Conservation (phyloP, 768 basidiomycete genomes). For the Scleroderma citrinum region DNA sequence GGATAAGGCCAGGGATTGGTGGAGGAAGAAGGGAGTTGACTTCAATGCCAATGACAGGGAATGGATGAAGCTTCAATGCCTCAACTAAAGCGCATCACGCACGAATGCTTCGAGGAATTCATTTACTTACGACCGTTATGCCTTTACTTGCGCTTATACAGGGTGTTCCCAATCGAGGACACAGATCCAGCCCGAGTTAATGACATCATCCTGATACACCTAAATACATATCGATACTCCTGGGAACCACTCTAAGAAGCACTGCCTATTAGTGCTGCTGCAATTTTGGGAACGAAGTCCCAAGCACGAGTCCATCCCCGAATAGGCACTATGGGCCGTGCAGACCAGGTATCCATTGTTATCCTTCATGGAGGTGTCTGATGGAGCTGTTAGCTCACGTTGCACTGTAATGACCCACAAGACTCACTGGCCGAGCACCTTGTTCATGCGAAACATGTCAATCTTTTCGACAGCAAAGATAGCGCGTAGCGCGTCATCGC, state of each 20-base stretch:
- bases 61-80: constrained; percentile 78
- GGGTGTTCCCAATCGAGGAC: neutral
- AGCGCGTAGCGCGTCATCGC: constrained; percentile 64
- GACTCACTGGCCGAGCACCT: constrained; percentile 70
- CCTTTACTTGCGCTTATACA: too few relatives aligned
- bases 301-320: too few relatives aligned
- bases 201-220: neutral
- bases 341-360: neutral
- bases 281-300: too few relatives aligned
- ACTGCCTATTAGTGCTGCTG: too few relatives aligned
- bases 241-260: neutral
- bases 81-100: constrained; percentile 45
- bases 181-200: neutral
- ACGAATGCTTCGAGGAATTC: neutral
- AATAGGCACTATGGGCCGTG: too few relatives aligned
- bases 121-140: neutral
- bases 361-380: constrained; percentile 30
- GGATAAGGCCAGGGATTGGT: constrained; percentile 70
- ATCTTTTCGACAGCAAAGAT: constrained; percentile 80
- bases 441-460: constrained; percentile 96
- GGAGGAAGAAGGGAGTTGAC: constrained; percentile 75
- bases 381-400: neutral
- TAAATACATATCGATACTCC: neutral
- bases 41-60: constrained; percentile 81
- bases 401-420: neutral